Evolutionary conservation across 1,284 basidiomycete genomes (phyloP).

Genomic region (Cutaneotrichosporon spelunceum): DNA sequence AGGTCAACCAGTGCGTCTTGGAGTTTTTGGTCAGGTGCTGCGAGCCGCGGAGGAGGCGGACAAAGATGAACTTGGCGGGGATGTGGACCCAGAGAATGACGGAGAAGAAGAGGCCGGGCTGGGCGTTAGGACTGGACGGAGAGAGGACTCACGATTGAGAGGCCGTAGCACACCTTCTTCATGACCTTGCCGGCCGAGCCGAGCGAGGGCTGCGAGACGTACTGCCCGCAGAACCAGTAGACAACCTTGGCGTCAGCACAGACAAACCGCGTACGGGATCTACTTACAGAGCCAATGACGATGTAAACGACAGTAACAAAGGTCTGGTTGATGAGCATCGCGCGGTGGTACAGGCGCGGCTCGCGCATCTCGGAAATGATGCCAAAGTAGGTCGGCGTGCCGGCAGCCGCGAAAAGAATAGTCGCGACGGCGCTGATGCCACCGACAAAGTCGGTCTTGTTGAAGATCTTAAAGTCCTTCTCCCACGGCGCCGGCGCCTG

Average conservation of each 20-base stretch:
- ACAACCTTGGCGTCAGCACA: slow-evolving; percentile 7
- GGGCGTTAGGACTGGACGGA: not conserved
- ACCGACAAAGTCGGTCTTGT: slow-evolving; percentile 34
- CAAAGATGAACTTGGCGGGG: slow-evolving; percentile 41
- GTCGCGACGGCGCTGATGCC: slow-evolving; percentile 47
- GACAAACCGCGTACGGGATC: too few relatives aligned
- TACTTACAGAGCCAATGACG: slow-evolving; percentile 26
- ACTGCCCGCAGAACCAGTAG: slow-evolving; percentile 45
- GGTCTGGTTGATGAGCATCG: slow-evolving; percentile 34
- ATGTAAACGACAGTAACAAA: slow-evolving; percentile 43
- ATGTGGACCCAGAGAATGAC: slow-evolving; percentile 33
- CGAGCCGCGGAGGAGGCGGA: slow-evolving; percentile 34
- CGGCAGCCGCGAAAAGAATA: slow-evolving; percentile 44
- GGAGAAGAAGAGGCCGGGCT: slow-evolving; percentile 37
- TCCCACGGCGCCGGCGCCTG: slow-evolving; percentile 26
- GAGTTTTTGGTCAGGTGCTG: slow-evolving; percentile 34
- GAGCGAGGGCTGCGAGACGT: slow-evolving; percentile 46
- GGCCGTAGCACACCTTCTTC: slow-evolving; percentile 50
- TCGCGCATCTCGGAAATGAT: slow-evolving; percentile 37
- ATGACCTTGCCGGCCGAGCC: slow-evolving; percentile 46
- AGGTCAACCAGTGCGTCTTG: slow-evolving; percentile 34
- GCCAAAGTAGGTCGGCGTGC: slow-evolving; percentile 27
- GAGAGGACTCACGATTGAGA: slow-evolving; percentile 33
- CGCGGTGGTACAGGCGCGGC: slow-evolving; percentile 33
- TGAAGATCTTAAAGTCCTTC: slow-evolving; percentile 30